These are phyloP conservation scores for Drechslerella coelobrocha DNA, from an alignment of 2,329 filamentous ascomycete genomes.

Conservation along the genomic window DNA sequence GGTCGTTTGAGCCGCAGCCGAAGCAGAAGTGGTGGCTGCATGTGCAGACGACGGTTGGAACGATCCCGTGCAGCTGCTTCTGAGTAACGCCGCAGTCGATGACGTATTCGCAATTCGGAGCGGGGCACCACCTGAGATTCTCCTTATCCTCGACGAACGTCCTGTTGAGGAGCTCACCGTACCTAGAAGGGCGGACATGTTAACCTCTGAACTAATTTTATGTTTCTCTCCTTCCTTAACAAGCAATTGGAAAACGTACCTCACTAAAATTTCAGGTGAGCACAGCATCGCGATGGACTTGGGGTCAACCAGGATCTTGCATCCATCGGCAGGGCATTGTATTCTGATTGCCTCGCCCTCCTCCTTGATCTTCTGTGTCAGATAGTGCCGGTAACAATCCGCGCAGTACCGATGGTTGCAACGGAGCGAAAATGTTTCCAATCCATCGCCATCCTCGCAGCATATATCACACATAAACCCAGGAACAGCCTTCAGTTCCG, in stretches of 20 bases:
- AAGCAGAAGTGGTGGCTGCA: slow-evolving; percentile 94
- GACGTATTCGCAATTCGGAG: slow-evolving; percentile 94
- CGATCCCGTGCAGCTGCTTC: slow-evolving; percentile 81
- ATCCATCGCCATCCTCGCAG: slow-evolving; percentile 80
- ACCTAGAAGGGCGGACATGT: too few species aligned
- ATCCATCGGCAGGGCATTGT: slow-evolving; percentile 86
- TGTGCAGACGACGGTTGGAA: slow-evolving; percentile 85
- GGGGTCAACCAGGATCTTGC: slow-evolving; percentile 88
- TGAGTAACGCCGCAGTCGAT: slow-evolving; percentile 87
- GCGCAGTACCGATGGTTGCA: slow-evolving; percentile 94
- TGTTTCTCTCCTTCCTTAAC: too few species aligned
- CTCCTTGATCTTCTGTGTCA: slow-evolving; percentile 89
- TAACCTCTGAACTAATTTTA: not conserved
- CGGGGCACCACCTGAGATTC: slow-evolving; percentile 94
- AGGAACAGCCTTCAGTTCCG: slow-evolving; percentile 69
- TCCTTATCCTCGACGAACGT: slow-evolving; percentile 98
- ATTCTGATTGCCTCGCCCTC: slow-evolving; percentile 96
- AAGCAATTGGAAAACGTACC: slow-evolving; percentile 18
- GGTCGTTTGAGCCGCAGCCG: slow-evolving; percentile 85
- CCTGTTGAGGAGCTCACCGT: slow-evolving; percentile 83
- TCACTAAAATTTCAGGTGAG: slow-evolving; percentile 7
- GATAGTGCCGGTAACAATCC: slow-evolving; percentile 88
- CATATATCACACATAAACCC: slow-evolving; percentile 95
- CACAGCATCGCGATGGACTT: slow-evolving; percentile 79
- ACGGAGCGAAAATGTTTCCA: slow-evolving; percentile 90